Conservation (phyloP, 495 filamentous ascomycete genomes). For the Tuber borchii region DNA sequence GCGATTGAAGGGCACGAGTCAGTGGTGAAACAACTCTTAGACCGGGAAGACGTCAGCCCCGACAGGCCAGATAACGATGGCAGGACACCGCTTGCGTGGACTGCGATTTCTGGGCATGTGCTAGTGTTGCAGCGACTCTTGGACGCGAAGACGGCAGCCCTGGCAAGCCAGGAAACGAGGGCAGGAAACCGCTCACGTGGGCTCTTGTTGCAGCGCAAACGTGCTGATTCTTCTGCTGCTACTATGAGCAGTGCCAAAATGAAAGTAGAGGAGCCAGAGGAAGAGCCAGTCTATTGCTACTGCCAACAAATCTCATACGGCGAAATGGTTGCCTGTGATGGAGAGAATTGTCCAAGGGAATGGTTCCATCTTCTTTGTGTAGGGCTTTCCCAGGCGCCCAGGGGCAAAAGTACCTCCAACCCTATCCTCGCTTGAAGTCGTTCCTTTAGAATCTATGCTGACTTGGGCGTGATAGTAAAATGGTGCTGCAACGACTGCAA, state of each 20-base stretch:
- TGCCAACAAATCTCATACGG: conserved; percentile 91
- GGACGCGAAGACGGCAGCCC: too few species aligned
- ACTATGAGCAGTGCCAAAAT: conserved; percentile 14
- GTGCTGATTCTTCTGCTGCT: conserved; percentile 34
- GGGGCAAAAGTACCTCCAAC: conserved; percentile 63
- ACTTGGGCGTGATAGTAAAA: conserved; percentile 55
- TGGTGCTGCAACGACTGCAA: conserved; percentile 89
- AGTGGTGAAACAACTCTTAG: too few species aligned
- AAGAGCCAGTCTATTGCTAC: conserved; percentile 71
- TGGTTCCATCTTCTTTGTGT: conserved; percentile 97
- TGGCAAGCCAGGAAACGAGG: too few species aligned
- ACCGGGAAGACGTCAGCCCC: too few species aligned
- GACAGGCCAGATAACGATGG: too few species aligned
- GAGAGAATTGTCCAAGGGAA: conserved; percentile 74
- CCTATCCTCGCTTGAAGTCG: background rate
- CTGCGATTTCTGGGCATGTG: too few species aligned
- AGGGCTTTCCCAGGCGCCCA: conserved; percentile 76
- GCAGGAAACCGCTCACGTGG: too few species aligned
- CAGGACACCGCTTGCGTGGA: too few species aligned
- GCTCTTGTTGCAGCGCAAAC: conserved; percentile 26
- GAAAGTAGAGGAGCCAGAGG: conserved; percentile 31
- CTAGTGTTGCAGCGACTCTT: too few species aligned
- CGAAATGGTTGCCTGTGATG: conserved; percentile 97
- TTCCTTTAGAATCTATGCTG: conserved; percentile 33
- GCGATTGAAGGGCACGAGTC: background rate